Percentiles rank a stretch among this genome's conserved stretches.
phyloP scores from a whole-genome alignment of 2,329 filamentous ascomycete species.

The Alternaria metachromatica region DNA sequence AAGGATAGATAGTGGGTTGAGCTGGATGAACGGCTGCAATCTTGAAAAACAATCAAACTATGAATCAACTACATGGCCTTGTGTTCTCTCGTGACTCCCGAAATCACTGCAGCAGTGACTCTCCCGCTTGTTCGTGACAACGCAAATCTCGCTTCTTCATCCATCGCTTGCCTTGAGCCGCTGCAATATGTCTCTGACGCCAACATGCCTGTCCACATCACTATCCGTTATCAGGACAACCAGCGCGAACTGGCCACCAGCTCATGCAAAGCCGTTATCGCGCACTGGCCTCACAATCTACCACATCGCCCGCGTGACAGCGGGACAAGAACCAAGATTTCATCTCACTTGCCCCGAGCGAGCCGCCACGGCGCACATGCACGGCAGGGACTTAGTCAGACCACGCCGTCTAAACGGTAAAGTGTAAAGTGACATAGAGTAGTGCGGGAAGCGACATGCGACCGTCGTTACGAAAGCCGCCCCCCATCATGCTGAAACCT shows the following conservation, averaged over 20 bases:
- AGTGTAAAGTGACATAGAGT: not conserved
- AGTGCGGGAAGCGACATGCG: not conserved
- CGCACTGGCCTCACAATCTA: not conserved
- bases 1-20: constrained; percentile 21
- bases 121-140: not conserved
- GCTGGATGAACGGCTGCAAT: constrained; percentile 19
- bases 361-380: not conserved
- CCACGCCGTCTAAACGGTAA: not conserved
- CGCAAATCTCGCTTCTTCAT: constrained; percentile 5
- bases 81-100: not conserved
- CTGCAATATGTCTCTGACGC: not conserved
- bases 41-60: constrained; percentile 16
- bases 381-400: not conserved
- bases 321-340: not conserved
- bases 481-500: not conserved
- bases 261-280: not conserved
- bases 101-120: not conserved
- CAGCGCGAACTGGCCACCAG: not conserved
- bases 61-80: not conserved
- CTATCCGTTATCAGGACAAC: not conserved
- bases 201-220: constrained; percentile 3
- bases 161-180: not conserved
- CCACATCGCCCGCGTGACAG: not conserved
- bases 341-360: constrained; percentile 2
- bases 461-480: not conserved